Evolutionary conservation across 352 stramenopile genomes (phyloP), one percentile per base, ranked within the genome.

Genomic region (Phytopythium ostracodes): DNA sequence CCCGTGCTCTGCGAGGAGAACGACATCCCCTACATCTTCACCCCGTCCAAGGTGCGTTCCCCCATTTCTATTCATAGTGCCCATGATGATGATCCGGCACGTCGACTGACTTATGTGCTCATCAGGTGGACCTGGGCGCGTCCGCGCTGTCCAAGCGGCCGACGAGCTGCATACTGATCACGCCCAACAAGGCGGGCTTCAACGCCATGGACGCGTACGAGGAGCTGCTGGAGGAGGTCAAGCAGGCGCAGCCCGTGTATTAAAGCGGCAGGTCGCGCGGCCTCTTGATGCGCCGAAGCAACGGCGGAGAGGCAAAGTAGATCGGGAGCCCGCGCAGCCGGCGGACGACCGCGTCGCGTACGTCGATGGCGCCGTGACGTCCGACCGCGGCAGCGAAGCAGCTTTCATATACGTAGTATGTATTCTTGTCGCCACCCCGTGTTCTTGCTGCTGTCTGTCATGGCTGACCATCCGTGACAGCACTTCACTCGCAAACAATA

Each of bases 1-100:
- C 97, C 98, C 17, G 84, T 99, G 59, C 79, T 99, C 51, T 98
- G 98, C 65, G 98, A 99, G 75, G 97, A 99, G 79, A 92, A 98
- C 69, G 89, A 98, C 70, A 97, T 99, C 53, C 94, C 96, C 24
- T 99, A 99, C 84, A 86, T 99, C 53, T 99, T 99, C 77, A 98
- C 98, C 27, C 93, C 94, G 14, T 98, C 92, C 64, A 99, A 98
- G 86, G 81, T 94, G 79, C 36, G 63, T 33, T 42, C 66, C 82
- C 12, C 27, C 14, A 8, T 9, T 52, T 47, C n/a, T 20, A 18
- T 22, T 12, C 36, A 12, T 4, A 38, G 33, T 38, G 31, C 33
- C 7, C 4, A 8, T 33, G 29, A 33, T 33, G 7, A 8, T 33
- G 3, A 33, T 38, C 33, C 33, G 33, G 14, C 33, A 38, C 14